These are phyloP conservation scores for Carex littledalei DNA, from an alignment of 176 grass and related monocot genomes.

Conservation along the genomic window DNA sequence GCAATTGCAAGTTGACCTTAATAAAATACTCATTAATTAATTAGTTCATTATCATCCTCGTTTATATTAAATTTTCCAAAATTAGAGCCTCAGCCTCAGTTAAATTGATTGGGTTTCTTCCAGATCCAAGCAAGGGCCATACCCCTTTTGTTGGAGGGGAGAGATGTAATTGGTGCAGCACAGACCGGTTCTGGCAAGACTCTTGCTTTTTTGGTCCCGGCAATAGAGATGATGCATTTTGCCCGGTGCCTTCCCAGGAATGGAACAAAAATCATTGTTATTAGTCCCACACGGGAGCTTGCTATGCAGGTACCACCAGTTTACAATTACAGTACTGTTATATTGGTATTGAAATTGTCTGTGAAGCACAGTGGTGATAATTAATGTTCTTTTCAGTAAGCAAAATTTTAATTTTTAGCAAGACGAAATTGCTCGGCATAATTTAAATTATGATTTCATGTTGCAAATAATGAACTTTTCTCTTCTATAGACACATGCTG, in stretches of 20 bases:
- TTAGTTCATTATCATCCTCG: not conserved
- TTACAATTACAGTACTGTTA: not conserved
- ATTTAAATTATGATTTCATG: not conserved
- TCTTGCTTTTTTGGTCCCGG: slow-evolving; percentile 38
- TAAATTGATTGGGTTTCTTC: not conserved
- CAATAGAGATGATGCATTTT: slow-evolving; percentile 30
- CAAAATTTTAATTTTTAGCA: not conserved
- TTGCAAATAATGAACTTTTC: not conserved
- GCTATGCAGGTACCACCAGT: slow-evolving; percentile 30
- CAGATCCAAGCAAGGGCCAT: slow-evolving; percentile 41
- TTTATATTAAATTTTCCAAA: not conserved
- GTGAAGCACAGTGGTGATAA: not conserved
- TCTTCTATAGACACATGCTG: slow-evolving; percentile 28
- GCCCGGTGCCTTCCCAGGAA: slow-evolving; percentile 27
- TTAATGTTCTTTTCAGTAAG: not conserved
- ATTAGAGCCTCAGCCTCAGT: not conserved
- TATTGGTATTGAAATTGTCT: not conserved
- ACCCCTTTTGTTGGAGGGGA: slow-evolving; percentile 32
- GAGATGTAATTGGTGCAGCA: slow-evolving; percentile 35
- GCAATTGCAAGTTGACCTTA: not conserved
- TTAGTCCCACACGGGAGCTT: slow-evolving; percentile 44
- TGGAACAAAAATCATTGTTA: slow-evolving; percentile 29
- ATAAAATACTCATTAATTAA: not conserved
- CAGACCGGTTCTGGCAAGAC: slow-evolving; percentile 41
- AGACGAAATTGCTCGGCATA: not conserved